A percentile compares a stretch with the other conserved stretches of the same genome.
These are phyloP conservation scores for Sclerotinia trifoliorum DNA, from an alignment of 2,329 filamentous ascomycete species.

Conservation along the genomic window DNA sequence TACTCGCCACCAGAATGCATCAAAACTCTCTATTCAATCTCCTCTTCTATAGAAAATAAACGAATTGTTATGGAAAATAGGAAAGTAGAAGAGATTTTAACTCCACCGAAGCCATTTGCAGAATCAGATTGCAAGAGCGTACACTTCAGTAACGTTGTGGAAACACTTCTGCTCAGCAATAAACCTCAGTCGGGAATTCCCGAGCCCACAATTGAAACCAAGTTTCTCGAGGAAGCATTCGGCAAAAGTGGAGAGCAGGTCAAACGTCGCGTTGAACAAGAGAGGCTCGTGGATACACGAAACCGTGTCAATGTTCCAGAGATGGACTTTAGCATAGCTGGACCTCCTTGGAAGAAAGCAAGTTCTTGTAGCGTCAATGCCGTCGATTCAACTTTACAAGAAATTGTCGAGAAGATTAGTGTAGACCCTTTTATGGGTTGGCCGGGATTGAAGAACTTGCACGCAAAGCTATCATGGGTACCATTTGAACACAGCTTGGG, in stretches of 20 bases:
- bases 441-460: slow-evolving; percentile 42
- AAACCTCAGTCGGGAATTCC: slow-evolving; percentile 13
- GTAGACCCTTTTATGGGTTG: slow-evolving; percentile 41
- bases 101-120: slow-evolving; percentile 29
- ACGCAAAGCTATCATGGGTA: slow-evolving; percentile 47
- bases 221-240: slow-evolving; percentile 36
- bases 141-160: slow-evolving; percentile 34
- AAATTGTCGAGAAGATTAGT: slow-evolving; percentile 29
- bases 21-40: slow-evolving; percentile 16
- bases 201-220: slow-evolving; percentile 23
- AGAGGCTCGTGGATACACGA: slow-evolving; percentile 42
- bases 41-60: slow-evolving; percentile 15
- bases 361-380: slow-evolving; percentile 23
- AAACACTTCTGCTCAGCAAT: slow-evolving; percentile 29
- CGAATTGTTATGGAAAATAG: slow-evolving; percentile 28
- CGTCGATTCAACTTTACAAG: slow-evolving; percentile 39
- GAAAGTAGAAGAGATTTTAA: slow-evolving; percentile 38
- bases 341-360: slow-evolving; percentile 48
- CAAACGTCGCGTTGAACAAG: slow-evolving; percentile 36
- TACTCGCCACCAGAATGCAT: slow-evolving; percentile 29
- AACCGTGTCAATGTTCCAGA: slow-evolving; percentile 49
- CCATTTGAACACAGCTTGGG: slow-evolving; percentile 44
- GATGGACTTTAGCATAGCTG: slow-evolving; percentile 45
- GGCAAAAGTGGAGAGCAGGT: slow-evolving; percentile 28
- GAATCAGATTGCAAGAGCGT: slow-evolving; percentile 28